Evolutionary conservation across 192 early-diverging fungal genomes (phyloP).

Genomic region (Backusella sp.): DNA sequence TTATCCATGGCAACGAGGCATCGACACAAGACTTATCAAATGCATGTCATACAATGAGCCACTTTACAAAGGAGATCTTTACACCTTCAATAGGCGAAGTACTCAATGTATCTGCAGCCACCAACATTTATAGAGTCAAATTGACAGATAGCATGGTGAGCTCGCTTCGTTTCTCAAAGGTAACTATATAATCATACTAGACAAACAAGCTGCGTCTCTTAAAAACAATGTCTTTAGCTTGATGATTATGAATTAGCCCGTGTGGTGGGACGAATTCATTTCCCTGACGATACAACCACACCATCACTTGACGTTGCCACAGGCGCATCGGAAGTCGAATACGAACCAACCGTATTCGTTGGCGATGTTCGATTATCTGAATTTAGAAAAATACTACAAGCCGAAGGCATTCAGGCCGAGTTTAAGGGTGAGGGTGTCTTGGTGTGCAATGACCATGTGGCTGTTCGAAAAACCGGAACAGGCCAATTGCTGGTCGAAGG

Average conservation of each 20-base stretch:
- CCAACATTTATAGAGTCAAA: conserved; percentile 84
- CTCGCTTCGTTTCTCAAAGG: conserved; percentile 70
- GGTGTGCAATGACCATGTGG: conserved; percentile 78
- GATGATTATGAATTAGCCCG: conserved; percentile 78
- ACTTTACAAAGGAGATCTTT: conserved; percentile 83
- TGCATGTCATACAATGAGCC: conserved; percentile 58
- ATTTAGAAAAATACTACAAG: conserved; percentile 68
- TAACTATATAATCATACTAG: conserved; percentile 26
- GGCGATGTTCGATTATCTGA: conserved; percentile 86
- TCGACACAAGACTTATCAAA: conserved; percentile 66
- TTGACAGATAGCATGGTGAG: conserved; percentile 88
- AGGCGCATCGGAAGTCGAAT: conserved; percentile 18
- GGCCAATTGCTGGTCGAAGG: conserved; percentile 62
- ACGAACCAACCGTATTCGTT: conserved; percentile 69
- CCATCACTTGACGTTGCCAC: conserved; percentile 67
- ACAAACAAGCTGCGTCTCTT: no score
- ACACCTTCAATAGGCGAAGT: conserved; percentile 80
- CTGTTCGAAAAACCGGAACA: conserved; percentile 55
- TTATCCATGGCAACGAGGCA: conserved; percentile 82
- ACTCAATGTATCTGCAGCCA: conserved; percentile 86
- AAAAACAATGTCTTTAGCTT: conserved; percentile 36
- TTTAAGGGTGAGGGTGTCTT: conserved; percentile 84
- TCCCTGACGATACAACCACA: conserved; percentile 57
- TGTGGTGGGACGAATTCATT: conserved; percentile 74
- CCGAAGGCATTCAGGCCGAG: conserved; percentile 73